These are phyloP conservation scores for Pseudogymnoascus sp. DNA, from an alignment of 2,329 filamentous ascomycete genomes.

Conservation along the genomic window DNA sequence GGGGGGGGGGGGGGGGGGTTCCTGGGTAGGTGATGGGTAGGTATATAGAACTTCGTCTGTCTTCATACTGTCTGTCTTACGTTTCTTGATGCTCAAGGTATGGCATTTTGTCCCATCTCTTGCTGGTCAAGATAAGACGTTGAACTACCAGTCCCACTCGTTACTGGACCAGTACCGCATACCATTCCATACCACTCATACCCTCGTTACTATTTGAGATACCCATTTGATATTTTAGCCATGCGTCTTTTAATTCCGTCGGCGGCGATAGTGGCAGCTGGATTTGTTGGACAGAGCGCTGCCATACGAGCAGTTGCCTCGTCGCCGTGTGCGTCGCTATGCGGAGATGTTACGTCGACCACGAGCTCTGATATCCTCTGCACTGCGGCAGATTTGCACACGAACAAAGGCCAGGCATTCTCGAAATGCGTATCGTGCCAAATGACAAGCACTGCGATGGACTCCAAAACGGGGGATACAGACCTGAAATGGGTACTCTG, in stretches of 20 bases:
- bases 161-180: not conserved
- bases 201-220: not conserved
- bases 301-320: not conserved
- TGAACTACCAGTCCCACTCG: not conserved
- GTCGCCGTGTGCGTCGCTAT: conserved; percentile 11
- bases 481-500: conserved; percentile 50
- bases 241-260: conserved; percentile 1
- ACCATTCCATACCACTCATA: not conserved
- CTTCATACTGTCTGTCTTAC: not conserved
- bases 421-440: conserved; percentile 45
- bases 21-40: not conserved
- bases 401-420: conserved; percentile 16
- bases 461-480: conserved; percentile 35
- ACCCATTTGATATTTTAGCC: conserved; percentile 8
- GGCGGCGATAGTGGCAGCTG: conserved; percentile 3
- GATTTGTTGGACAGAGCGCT: not conserved
- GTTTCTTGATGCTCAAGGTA: not conserved
- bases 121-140: conserved; percentile 8
- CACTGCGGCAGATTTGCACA: conserved; percentile 6
- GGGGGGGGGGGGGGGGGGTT: too few relatives aligned
- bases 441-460: conserved; percentile 40
- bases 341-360: conserved; percentile 11
- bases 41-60: conserved; percentile 3
- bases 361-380: conserved; percentile 10
- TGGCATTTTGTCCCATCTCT: conserved; percentile 3